Base-by-base conservation (phyloP, 805 yeast genomes). In the Grigorovia humatica region DNA sequence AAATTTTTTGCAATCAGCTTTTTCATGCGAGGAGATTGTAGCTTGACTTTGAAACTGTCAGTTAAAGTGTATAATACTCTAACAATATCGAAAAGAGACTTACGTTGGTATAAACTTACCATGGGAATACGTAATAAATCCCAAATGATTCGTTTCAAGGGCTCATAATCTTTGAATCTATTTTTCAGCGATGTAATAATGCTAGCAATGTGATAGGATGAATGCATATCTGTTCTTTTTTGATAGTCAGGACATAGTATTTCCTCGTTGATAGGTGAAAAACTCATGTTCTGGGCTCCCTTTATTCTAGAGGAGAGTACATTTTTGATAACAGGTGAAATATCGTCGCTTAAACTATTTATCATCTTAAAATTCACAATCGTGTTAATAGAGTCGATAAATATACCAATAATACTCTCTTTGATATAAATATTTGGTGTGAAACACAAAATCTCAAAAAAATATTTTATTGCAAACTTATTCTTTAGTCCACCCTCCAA, bases 401-500 rank as follows among this genome's bases (percentile, higher is more conserved):
- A 70, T 0, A 70, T 67, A 2, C 66, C 68, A 1, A 81, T 65
- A 51, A 88, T 60, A 12, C 76, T 73, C 20, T 71, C 68, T 47
- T 80, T 75, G 43, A 88, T 67, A 48, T 72, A 73, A 1, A 75
- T 68, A 1, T 85, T 77, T 1, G 73, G 69, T 43, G 84, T 90
- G 40, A 83, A 69, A 29, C 80, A 71, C 48, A 81, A 63, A 0
- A 79, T 66, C 30, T 78, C 72, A 57, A 87, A 80, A 53, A 82
- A 79, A 58, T 86, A 86, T 18, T 74, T 70, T 55, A 89, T 62
- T 3, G 89, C 71, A 32, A 73, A 70, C 13, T 72, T 65, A 59
- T 87, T 86, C 53, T 81, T 82, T 55, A 90, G 66, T 1, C 93
- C 96, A 19, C 97, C 96, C 47, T 87, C 69, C 4, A 76, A 58